Evolutionary conservation across 1,284 basidiomycete genomes (phyloP).

Genomic region (Vanrija sp.): DNA sequence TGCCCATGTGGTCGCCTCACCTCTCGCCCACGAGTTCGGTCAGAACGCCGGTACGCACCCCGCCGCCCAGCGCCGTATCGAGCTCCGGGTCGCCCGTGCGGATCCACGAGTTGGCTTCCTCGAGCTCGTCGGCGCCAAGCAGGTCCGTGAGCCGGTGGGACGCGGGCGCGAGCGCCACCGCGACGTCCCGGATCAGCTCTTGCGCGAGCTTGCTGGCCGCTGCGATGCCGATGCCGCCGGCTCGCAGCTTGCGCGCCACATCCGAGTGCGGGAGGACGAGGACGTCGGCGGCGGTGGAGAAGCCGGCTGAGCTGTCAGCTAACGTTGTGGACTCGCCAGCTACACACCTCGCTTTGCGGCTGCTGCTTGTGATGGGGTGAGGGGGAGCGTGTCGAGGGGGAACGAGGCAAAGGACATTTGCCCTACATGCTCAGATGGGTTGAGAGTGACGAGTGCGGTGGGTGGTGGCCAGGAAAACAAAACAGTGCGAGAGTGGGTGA

Average conservation of each 20-base stretch:
- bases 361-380: constrained; percentile 22
- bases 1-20: constrained; percentile 50
- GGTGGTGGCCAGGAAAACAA: not conserved
- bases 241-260: constrained; percentile 34
- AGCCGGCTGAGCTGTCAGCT: constrained; percentile 25
- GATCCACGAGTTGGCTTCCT: constrained; percentile 21
- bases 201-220: constrained; percentile 12
- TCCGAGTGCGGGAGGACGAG: constrained; percentile 36
- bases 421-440: not conserved
- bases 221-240: constrained; percentile 13
- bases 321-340: not conserved
- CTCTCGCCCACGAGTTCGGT: constrained; percentile 86
- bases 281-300: constrained; percentile 38
- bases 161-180: constrained; percentile 25
- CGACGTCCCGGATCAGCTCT: constrained; percentile 21
- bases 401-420: constrained; percentile 37
- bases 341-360: constrained; percentile 33
- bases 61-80: constrained; percentile 67
- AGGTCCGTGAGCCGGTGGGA: constrained; percentile 17
- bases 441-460: not conserved
- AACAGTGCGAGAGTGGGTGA: not conserved
- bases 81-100: constrained; percentile 65
- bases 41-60: constrained; percentile 67
- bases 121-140: constrained; percentile 7
- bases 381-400: constrained; percentile 30